Evolutionary conservation across 768 basidiomycete genomes (phyloP).

Genomic region (Lentinula aciculospora): DNA sequence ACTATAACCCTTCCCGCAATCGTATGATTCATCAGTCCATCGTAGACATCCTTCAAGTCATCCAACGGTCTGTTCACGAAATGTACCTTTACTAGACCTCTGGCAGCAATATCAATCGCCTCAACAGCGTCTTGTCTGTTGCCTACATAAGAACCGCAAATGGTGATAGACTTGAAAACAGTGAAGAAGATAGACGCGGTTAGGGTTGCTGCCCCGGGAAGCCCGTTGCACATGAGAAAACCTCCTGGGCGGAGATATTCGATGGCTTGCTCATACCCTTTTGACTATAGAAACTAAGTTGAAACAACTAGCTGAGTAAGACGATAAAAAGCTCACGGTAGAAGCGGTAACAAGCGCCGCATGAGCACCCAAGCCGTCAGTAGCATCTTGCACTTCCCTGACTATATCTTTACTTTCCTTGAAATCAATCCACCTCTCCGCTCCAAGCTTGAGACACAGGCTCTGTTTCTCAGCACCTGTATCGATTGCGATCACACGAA

Average conservation of each 20-base stretch:
- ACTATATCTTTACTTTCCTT: conserved; percentile 53
- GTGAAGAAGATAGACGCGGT: conserved; percentile 68
- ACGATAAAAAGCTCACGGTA: conserved; percentile 21
- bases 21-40: conserved; percentile 32
- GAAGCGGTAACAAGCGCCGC: conserved; percentile 60
- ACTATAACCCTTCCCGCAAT: conserved; percentile 50
- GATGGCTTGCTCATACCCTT: conserved; percentile 49
- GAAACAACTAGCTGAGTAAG: background rate
- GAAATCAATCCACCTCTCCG: conserved; percentile 80
- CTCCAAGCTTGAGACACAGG: conserved; percentile 44
- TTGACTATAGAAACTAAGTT: conserved; percentile 16
- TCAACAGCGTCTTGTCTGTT: conserved; percentile 84
- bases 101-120: conserved; percentile 69
- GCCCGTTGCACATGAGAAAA: conserved; percentile 72
- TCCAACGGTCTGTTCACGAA: conserved; percentile 40
- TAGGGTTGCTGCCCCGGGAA: conserved; percentile 59
- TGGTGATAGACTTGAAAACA: conserved; percentile 55
- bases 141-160: conserved; percentile 52
- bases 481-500: conserved; percentile 70
- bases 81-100: conserved; percentile 63
- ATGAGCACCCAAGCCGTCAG: conserved; percentile 70
- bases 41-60: conserved; percentile 43
- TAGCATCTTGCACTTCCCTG: conserved; percentile 51
- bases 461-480: conserved; percentile 69
- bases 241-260: conserved; percentile 75